Conservation (phyloP, 2,329 filamentous ascomycete species). For the Aspergillus ochraceus region DNA sequence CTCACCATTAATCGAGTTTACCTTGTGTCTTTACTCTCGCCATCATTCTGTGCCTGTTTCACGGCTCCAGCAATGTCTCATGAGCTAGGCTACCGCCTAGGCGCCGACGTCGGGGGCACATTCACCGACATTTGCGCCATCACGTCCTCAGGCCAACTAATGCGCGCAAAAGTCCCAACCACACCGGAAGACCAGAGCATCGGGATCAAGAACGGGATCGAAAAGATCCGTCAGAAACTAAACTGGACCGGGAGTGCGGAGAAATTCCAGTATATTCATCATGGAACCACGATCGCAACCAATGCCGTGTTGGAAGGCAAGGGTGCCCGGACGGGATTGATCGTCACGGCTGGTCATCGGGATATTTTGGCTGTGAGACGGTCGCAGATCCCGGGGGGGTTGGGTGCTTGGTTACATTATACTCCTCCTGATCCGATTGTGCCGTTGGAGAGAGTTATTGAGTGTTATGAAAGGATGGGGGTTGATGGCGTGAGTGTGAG, state of each 20-base stretch:
- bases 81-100: conserved; percentile 14
- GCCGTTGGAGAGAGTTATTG: conserved; percentile 49
- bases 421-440: conserved; percentile 50
- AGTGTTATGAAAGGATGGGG: conserved; percentile 47
- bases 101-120: conserved; percentile 39
- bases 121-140: conserved; percentile 53
- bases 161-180: conserved; percentile 49
- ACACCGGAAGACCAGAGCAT: conserved; percentile 50
- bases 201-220: conserved; percentile 48
- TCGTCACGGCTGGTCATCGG: conserved; percentile 52
- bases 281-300: conserved; percentile 52
- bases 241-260: conserved; percentile 45
- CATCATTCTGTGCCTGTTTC: too few species aligned
- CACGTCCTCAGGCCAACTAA: conserved; percentile 45
- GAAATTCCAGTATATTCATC: conserved; percentile 51
- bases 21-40: too few species aligned
- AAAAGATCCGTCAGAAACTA: conserved; percentile 42
- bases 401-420: conserved; percentile 53
- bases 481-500: conserved; percentile 44
- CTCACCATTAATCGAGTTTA: too few species aligned
- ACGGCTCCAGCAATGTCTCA: too few species aligned
- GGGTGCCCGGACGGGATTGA: conserved; percentile 48
- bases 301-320: conserved; percentile 54
- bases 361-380: conserved; percentile 49
- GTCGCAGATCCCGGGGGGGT: conserved; percentile 53